Evolutionary conservation across 1,284 basidiomycete genomes (phyloP), one percentile per base, ranked within the genome.

Genomic region (Leccinum pallidistipes): DNA sequence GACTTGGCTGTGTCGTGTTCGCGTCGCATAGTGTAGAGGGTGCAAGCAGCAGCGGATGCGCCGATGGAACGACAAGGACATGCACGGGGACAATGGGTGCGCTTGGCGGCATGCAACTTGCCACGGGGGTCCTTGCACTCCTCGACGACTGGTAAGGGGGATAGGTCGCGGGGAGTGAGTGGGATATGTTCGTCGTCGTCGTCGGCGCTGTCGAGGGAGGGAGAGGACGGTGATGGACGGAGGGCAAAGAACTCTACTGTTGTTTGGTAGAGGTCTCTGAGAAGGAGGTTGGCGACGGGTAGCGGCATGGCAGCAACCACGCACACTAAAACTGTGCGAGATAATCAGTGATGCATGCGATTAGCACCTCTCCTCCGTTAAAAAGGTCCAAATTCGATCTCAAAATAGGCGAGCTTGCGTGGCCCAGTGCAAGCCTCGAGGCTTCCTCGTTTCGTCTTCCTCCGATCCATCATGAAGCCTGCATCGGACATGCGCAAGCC

Each of bases 201-300:
- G 36, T 61, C 66, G 7, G 70, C 36, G 71, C 70, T 67, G 74
- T 71, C 66, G 49, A 16, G 10, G 14, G 49, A 16, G 49, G 18
- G 47, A 0, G 24, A 21, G 9, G 47, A 3, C 24, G 24, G 18
- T 40, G 79, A 76, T 64, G 71, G 79, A 61, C 78, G 79, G 59
- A 80, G 74, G 60, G 80, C 70, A 68, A 87, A 81, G 78, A 85
- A 86, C 68, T 86, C 84, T 78, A 86, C 79, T 60, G 85, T 83
- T 53, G 80, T 79, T 71, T 83, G 77, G 78, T 82, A 81, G 66
- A 85, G 74, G 71, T 81, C 80, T 80, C 80, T 82, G 72, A 87
- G 77, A 74, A 83, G 82, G 71, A 83, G 71, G 74, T 80, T 82
- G 70, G 79, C 76, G 74, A 81, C 76, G 67, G 79, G 77, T 65